Conservation (phyloP, 345 rosid genomes). For the thale cress (Arabidopsis thaliana) region TAIR10.1 NC_003076.8:21272001-21272500, state of each 20-base stretch:
- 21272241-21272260: too few relatives aligned
- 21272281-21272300: not conserved
- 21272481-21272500: conserved; percentile 1
- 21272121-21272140: not conserved
- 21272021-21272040: not conserved
- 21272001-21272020: conserved; percentile 8
- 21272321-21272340: not conserved
- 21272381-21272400: conserved; percentile 2
- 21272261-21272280: not conserved
- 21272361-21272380: not conserved
- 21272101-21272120: not conserved
- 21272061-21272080: not conserved
- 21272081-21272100: not conserved
- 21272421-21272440: not conserved
- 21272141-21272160: not conserved
- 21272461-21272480: not conserved
- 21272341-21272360: not conserved
- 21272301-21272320: not conserved
- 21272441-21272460: not conserved
- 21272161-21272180: not conserved
- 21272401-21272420: not conserved
- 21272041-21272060: conserved; percentile 12
- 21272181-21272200: too few relatives aligned
- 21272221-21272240: too few relatives aligned
- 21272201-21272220: too few relatives aligned